Base-by-base conservation (phyloP, 495 filamentous ascomycete species). In the Penicillium canescens region DNA sequence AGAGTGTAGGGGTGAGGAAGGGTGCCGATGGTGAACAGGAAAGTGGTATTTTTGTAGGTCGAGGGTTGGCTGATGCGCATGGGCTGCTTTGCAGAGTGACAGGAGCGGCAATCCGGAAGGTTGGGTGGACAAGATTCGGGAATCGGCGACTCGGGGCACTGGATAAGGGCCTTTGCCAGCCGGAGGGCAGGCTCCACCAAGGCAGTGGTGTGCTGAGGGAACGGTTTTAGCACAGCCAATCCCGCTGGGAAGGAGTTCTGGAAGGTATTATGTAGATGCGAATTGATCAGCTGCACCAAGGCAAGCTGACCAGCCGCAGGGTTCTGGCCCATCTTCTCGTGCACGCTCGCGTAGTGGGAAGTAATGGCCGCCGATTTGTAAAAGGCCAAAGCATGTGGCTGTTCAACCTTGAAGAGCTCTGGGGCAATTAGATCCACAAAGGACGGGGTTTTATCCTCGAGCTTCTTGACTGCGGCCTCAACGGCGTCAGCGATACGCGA, bases 1-100 rank as follows among this genome's bases (percentile, higher is more conserved):
- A 91, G 72, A 9, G 92, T 96, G 71, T 89, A 96, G 0, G 94
- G 94, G 60, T 98, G 94, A 0, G 94, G 93, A 6, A 98, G 84
- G 7, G 84, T 87, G 59, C 86, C 91, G 57, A 98, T 90, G 14
- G 87, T 90, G 74, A 90, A 97, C 12, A 85, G 60, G 8, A 74
- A 75, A 2, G 83, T 78, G 9, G 77, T 80, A 62, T 91, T 88
- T 35, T 72, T 72, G 66, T 86, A 87, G 13, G 67, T 70, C 3
- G 76, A 60, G 1, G 83, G 83, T 8, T 83, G 86, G 33, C 70
- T 75, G 55, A 91, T 79, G 16, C 70, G 68, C 66, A 80, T 71
- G 1, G 82, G 78, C 26, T 81, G 76, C 6, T 76, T 71, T 2
- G 58, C 48, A 51, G 64, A 60, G 38, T 82, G 79, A 70, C 94